A percentile compares a stretch with the other conserved stretches of the same genome.
phyloP scores from a whole-genome alignment of 495 filamentous ascomycete species.

The Tuber calosporum region DNA sequence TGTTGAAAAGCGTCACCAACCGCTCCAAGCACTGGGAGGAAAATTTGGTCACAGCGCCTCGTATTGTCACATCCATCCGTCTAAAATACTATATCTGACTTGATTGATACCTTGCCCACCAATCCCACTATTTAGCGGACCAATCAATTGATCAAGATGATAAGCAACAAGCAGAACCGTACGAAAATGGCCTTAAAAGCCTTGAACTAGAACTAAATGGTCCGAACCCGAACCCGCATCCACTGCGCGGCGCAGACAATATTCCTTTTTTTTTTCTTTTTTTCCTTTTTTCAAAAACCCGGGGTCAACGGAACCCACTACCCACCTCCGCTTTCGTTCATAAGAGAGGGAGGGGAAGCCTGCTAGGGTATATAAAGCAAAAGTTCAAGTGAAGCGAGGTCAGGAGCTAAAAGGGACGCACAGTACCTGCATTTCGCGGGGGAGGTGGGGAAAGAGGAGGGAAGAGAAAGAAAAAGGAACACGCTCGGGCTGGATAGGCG shows the following conservation, averaged over 20 bases:
- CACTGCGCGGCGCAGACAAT: neutral
- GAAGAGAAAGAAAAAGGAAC: neutral
- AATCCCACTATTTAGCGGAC: neutral
- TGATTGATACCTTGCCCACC: neutral
- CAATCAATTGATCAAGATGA: neutral
- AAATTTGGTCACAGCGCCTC: neutral
- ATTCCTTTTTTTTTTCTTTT: neutral
- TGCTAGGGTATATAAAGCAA: neutral
- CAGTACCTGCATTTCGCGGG: conserved; percentile 2
- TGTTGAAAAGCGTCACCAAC: neutral
- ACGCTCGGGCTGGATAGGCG: neutral
- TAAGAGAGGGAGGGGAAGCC: neutral
- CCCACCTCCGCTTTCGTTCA: neutral
- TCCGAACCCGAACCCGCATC: neutral
- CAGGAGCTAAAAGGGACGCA: neutral
- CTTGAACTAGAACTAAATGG: neutral
- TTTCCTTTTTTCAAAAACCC: neutral
- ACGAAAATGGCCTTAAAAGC: neutral
- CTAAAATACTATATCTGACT: neutral
- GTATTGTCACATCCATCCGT: neutral
- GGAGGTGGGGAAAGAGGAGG: neutral
- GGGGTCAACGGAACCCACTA: neutral
- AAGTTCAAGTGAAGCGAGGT: neutral
- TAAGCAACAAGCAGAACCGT: neutral
- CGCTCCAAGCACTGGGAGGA: neutral